These are phyloP conservation scores for Cercospora sp. DNA, from an alignment of 2,329 filamentous ascomycete species.

Conservation along the genomic window DNA sequence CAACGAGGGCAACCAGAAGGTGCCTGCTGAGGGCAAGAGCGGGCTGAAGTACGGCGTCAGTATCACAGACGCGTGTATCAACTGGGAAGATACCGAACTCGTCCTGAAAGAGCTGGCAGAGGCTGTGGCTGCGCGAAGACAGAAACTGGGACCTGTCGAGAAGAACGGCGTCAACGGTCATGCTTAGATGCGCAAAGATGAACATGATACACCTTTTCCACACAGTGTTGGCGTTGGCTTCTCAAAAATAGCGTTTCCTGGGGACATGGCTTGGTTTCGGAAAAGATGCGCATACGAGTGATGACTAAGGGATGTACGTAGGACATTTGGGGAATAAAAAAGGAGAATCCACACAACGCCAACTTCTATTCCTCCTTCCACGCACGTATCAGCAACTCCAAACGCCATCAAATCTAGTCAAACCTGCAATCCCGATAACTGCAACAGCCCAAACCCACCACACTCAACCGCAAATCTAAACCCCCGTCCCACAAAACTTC, in stretches of 20 bases:
- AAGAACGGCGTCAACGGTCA: slow-evolving; percentile 30
- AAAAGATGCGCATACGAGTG: background rate
- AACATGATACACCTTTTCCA: background rate
- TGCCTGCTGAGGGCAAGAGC: slow-evolving; percentile 78
- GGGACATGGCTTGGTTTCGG: background rate
- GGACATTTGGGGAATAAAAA: background rate
- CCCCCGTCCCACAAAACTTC: background rate
- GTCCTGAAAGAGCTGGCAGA: slow-evolving; percentile 76
- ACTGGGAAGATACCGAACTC: slow-evolving; percentile 83
- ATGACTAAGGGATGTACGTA: background rate
- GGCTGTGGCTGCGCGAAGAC: slow-evolving; percentile 73
- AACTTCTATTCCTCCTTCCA: background rate
- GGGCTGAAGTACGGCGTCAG: slow-evolving; percentile 91
- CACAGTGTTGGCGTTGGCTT: background rate
- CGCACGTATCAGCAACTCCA: background rate
- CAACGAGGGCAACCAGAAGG: slow-evolving; percentile 89
- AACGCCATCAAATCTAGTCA: too few relatives aligned
- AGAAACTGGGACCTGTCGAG: slow-evolving; percentile 42
- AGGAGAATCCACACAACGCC: background rate
- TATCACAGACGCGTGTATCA: slow-evolving; percentile 96
- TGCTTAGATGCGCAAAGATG: slow-evolving; percentile 9
- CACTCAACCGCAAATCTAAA: background rate
- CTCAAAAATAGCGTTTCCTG: background rate
- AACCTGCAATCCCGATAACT: too few relatives aligned
- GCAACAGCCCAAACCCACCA: too few relatives aligned